Base-by-base conservation (phyloP, 1,284 basidiomycete genomes). In the Anthracocystis setariae region DNA sequence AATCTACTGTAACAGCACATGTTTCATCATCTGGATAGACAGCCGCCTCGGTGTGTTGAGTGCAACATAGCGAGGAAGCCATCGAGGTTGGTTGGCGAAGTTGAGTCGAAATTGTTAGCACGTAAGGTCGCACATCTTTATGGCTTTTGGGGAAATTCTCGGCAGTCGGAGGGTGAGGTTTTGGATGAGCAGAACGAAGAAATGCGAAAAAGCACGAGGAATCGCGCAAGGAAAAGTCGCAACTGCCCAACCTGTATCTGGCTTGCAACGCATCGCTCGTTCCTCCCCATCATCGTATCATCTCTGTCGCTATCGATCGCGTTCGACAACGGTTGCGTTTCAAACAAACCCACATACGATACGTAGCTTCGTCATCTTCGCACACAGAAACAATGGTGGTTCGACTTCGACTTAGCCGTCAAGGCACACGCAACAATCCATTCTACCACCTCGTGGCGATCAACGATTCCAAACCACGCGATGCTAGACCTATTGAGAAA, bases 391-490 rank as follows among this genome's bases (percentile, higher is more conserved):
- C 50, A 83, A 71, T 95, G 93, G 87, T 90, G 57, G 88, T 96
- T 73, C 90, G 92, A 76, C 86, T 97, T 40, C 90, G 94, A 37
- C 87, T 96, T 77, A 89, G 93, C 59, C 86, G 94, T 74, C 92
- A 95, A 76, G 94, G 94, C 77, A 86, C 85, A 56, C 87, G 88
- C 54, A 89, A 93, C 84, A 89, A 88, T 82, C 91, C 91, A 37
- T 88, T 93, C 58, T 92, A 92, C 83, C 93, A 94, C 82, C 84
- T 97, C 61, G 92, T 96, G 58, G 94, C 93, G 51, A 90, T 92
- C 63, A 88, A 92, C 82, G 87, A 89, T 52, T 86, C 87, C 54
- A 88, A 89, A 69, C 86, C 90, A 46, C 89, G 94, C 35, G 89
- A 97, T 82, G 93, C 90, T n/a, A 89, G 90, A 76, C 94, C 94